Evolutionary conservation across 1,284 basidiomycete genomes (phyloP).

Genomic region (Boletus chippewaensis): DNA sequence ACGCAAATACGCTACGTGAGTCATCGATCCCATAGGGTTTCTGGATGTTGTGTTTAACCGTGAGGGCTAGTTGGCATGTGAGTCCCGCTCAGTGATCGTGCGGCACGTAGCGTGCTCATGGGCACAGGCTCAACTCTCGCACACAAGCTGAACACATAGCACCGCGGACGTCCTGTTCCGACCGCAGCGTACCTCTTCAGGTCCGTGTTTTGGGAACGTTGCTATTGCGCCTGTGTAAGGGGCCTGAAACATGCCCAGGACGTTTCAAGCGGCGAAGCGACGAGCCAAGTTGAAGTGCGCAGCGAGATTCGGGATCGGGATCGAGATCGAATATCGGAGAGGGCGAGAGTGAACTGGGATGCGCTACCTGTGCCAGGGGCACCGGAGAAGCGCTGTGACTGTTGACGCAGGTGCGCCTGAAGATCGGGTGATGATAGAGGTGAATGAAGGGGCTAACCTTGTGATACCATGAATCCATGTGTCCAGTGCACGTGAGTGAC

Average conservation of each 20-base stretch:
- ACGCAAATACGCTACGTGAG: constrained; percentile 9
- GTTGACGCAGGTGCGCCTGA: background rate
- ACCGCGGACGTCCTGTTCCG: background rate
- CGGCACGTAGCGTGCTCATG: background rate
- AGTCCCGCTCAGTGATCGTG: background rate
- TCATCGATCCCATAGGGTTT: background rate
- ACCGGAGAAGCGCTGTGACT: background rate
- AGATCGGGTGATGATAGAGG: background rate
- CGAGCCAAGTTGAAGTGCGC: background rate
- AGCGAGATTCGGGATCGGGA: background rate
- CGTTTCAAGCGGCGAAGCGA: background rate
- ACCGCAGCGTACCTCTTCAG: background rate
- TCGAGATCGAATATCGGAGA: background rate
- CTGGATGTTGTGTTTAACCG: background rate
- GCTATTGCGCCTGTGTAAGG: background rate
- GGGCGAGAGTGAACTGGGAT: background rate
- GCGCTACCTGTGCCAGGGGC: background rate
- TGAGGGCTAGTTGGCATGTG: constrained; percentile 5
- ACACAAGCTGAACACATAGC: background rate
- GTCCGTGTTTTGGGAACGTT: background rate
- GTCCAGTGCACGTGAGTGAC: too few relatives aligned
- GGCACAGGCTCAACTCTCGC: constrained; percentile 5
- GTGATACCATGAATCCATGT: background rate
- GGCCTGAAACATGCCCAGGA: background rate
- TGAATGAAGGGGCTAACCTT: background rate